A percentile compares a stretch with the other conserved stretches of the same genome.
Evolutionary conservation across 352 stramenopile genomes (phyloP).

Genomic region (Phytophthora hibernalis): DNA sequence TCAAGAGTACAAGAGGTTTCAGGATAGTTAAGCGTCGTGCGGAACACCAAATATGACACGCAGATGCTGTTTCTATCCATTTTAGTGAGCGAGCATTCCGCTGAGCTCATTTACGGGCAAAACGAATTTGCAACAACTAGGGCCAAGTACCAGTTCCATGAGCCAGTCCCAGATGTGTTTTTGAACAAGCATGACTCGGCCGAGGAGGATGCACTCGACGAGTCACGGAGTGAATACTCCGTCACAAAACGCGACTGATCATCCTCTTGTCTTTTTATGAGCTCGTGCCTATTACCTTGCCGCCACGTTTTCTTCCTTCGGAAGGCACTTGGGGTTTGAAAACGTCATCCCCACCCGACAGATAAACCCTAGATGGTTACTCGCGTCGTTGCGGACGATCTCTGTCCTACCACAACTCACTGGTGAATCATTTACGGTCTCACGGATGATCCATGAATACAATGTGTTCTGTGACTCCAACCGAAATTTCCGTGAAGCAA

Average conservation of each 20-base stretch:
- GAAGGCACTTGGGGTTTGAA: slow-evolving; percentile 13
- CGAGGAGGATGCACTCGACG: slow-evolving; percentile 19
- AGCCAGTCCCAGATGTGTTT: slow-evolving; percentile 9
- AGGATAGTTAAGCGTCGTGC: slow-evolving; percentile 7
- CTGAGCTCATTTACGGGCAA: slow-evolving; percentile 25
- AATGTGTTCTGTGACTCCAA: slow-evolving; percentile 17
- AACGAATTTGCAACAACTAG: slow-evolving; percentile 13
- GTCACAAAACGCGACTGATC: slow-evolving; percentile 21
- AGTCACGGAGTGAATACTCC: slow-evolving; percentile 18
- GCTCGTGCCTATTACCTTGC: slow-evolving; percentile 20
- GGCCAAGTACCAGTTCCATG: slow-evolving; percentile 22
- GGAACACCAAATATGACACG: slow-evolving; percentile 17
- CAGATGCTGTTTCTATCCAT: slow-evolving; percentile 26
- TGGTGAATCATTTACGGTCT: slow-evolving; percentile 1
- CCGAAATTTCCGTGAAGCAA: slow-evolving; percentile 21
- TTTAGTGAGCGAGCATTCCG: slow-evolving; percentile 33
- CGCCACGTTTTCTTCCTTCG: slow-evolving; percentile 25
- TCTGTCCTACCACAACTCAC: background rate
- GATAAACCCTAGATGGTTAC: slow-evolving; percentile 21
- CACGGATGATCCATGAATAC: background rate
- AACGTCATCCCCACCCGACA: slow-evolving; percentile 19
- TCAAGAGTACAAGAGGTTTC: slow-evolving; percentile 21
- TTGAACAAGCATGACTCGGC: slow-evolving; percentile 3
- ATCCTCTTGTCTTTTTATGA: slow-evolving; percentile 34
- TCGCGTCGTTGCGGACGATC: slow-evolving; percentile 4